phyloP scores from a whole-genome alignment of 2,329 filamentous ascomycete genomes.

The Fusarium poae region DNA sequence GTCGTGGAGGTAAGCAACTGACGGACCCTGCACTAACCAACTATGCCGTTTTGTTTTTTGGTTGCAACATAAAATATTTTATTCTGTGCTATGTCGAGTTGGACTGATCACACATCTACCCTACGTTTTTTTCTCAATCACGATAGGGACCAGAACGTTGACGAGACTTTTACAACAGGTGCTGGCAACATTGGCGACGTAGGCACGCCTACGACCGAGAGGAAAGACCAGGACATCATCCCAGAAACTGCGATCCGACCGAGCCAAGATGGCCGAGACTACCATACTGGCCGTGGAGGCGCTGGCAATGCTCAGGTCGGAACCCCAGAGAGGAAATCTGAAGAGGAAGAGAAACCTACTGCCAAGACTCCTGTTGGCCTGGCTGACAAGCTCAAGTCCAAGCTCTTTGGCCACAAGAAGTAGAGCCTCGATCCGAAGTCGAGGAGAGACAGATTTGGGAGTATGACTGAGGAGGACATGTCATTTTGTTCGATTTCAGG shows the following conservation, averaged over 20 bases:
- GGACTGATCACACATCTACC: background rate
- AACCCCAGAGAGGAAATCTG: constrained; percentile 50
- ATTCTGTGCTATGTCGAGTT: background rate
- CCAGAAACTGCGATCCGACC: constrained; percentile 66
- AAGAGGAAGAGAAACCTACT: constrained; percentile 49
- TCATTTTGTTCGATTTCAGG: constrained; percentile 2
- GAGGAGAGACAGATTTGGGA: constrained; percentile 1
- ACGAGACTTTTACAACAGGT: constrained; percentile 54
- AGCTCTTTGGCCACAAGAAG: constrained; percentile 67
- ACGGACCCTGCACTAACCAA: constrained; percentile 4
- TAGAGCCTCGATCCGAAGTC: constrained; percentile 28
- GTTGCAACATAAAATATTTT: background rate
- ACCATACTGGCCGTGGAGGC: constrained; percentile 71
- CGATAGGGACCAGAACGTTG: constrained; percentile 2
- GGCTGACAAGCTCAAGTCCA: constrained; percentile 70
- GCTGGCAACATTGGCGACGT: constrained; percentile 70
- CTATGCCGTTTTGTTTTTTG: background rate
- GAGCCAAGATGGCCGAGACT: constrained; percentile 62
- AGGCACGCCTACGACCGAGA: constrained; percentile 55
- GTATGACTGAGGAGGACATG: constrained; percentile 7
- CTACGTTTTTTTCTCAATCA: background rate
- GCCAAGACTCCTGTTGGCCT: constrained; percentile 57
- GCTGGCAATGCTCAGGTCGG: constrained; percentile 67
- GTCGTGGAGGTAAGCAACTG: constrained; percentile 66
- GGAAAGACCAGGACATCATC: constrained; percentile 65